Base-by-base conservation (phyloP, 1,284 basidiomycete genomes). In the Ustilago crameri region DNA sequence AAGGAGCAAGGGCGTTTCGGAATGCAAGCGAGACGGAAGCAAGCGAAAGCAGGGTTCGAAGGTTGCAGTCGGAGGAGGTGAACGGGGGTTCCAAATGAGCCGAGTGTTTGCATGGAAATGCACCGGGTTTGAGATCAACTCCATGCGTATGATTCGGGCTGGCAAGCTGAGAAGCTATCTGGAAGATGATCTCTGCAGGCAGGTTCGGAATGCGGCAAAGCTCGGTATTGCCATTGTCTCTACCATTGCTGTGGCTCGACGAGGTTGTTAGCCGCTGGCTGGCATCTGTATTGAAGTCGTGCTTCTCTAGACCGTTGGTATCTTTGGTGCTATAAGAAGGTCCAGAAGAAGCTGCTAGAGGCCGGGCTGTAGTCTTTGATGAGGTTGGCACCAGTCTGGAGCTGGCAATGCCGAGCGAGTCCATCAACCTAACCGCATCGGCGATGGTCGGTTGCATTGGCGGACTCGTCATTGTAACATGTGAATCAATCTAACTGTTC, bases 361-460 rank as follows among this genome's bases (percentile, higher is more conserved):
- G 8, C 15, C 5, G n/a, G 35, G 7, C 14, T 15, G 12, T 15
- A 37, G 17, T 37, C 15, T 7, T n/a, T 17, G 35, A 23, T 23
- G 9, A 15, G 20, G 22, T 42, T 9, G 20, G 18, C 41, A 20
- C 10, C 10, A 15, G 10, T 24, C 12, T 27, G 24, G 8, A 18
- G 20, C 10, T 14, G n/a, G 30, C 23, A 41, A 24, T 18, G 22
- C 17, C 2, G 41, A 66, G 64, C 52, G 57, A 50, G 26, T 66
- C 64, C 64, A 60, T 66, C 23, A 66, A 18, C 30, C 57, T 42
- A 15, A 54, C 57, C n/a, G 64, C 53, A 52, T 66, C 57, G n/a
- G 64, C 64, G 23, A 60, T 34, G 5, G 64, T 60, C 10, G 64
- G 64, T 34, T 60, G 64, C 18, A 42, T 51, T 32, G 51, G 27